phyloP scores from a whole-genome alignment of 164 flowering plant genomes.

The Aristolochia fimbriata region DNA sequence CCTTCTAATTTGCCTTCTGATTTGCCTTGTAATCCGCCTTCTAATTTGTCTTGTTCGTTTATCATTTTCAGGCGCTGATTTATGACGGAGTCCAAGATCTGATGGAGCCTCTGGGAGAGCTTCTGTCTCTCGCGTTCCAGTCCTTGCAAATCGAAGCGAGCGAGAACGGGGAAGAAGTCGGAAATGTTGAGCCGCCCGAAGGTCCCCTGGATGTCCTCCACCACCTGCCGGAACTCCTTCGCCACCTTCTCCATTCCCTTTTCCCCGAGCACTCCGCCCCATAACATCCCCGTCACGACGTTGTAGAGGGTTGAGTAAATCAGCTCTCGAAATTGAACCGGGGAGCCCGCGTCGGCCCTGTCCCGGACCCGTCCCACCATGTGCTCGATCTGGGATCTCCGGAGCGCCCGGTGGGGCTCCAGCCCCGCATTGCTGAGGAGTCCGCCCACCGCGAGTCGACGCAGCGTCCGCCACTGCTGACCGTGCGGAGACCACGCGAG shows the following conservation, averaged over 20 bases:
- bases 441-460: neutral
- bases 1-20: neutral
- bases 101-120: slow-evolving; percentile 15
- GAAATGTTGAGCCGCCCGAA: slow-evolving; percentile 37
- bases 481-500: neutral
- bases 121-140: slow-evolving; percentile 14
- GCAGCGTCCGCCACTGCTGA: slow-evolving; percentile 6
- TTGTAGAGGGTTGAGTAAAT: slow-evolving; percentile 12
- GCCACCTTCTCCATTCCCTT: slow-evolving; percentile 21
- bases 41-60: slow-evolving; percentile 11
- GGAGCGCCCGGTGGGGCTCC: slow-evolving; percentile 14
- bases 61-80: slow-evolving; percentile 20
- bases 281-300: slow-evolving; percentile 23
- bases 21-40: slow-evolving; percentile 5
- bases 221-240: slow-evolving; percentile 25
- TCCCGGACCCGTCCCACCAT: slow-evolving; percentile 10
- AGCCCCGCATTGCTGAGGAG: slow-evolving; percentile 11
- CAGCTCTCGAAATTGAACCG: slow-evolving; percentile 14
- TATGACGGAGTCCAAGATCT: slow-evolving; percentile 12
- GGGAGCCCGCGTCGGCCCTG: neutral
- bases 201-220: slow-evolving; percentile 17
- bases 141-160: slow-evolving; percentile 41
- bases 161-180: slow-evolving; percentile 35
- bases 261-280: slow-evolving; percentile 22
- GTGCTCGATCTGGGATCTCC: slow-evolving; percentile 13